Evolutionary conservation across 352 stramenopile genomes (phyloP).

Genomic region (Pythium sukuiense): DNA sequence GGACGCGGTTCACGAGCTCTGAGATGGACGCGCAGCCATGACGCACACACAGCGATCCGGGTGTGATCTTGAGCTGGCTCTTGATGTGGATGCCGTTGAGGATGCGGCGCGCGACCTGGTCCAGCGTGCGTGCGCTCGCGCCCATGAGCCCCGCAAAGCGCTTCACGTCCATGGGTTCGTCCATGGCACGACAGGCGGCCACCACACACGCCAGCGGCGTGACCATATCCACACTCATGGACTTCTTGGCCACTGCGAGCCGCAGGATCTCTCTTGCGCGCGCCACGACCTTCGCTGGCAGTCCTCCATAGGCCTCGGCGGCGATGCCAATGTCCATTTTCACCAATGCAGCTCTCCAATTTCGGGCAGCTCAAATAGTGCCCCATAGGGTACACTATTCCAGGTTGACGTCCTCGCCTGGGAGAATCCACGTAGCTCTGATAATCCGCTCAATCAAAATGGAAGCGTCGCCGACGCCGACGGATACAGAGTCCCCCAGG

Average conservation of each 20-base stretch:
- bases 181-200: conserved; percentile 51
- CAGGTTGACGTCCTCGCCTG: conserved; percentile 2
- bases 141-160: conserved; percentile 42
- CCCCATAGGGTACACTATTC: conserved; percentile 12
- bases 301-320: conserved; percentile 47
- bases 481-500: background rate
- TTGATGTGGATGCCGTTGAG: conserved; percentile 47
- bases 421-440: conserved; percentile 19
- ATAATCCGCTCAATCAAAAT: conserved; percentile 13
- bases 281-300: conserved; percentile 49
- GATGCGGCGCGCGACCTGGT: conserved; percentile 52
- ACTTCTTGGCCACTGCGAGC: conserved; percentile 44
- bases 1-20: conserved; percentile 58
- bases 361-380: background rate
- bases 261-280: conserved; percentile 59
- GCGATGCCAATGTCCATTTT: conserved; percentile 52
- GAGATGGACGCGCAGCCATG: conserved; percentile 68
- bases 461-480: background rate
- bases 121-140: conserved; percentile 42
- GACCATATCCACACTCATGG: conserved; percentile 30
- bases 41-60: conserved; percentile 65
- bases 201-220: conserved; percentile 63
- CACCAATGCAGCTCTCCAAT: conserved; percentile 1
- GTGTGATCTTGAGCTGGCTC: conserved; percentile 47
- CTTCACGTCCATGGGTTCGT: conserved; percentile 49